A percentile compares a stretch with the other conserved stretches of the same genome.
Evolutionary conservation across 2,329 filamentous ascomycete genomes (phyloP).

Genomic region (Hymenoscyphus infarciens): DNA sequence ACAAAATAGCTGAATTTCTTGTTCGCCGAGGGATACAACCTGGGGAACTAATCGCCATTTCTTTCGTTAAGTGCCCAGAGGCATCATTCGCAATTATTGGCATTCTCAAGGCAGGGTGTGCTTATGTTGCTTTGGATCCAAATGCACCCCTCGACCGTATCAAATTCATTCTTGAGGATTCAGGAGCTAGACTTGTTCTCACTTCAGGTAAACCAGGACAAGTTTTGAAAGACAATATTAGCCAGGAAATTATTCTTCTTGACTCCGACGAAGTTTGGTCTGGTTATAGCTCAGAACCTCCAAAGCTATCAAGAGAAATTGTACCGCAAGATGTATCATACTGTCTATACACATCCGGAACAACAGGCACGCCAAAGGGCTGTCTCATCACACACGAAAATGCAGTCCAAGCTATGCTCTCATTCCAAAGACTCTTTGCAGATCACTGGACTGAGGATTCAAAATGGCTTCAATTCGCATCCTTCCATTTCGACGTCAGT

Average conservation of each 20-base stretch:
- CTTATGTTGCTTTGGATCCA: conserved; percentile 40
- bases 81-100: conserved; percentile 38
- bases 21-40: conserved; percentile 44
- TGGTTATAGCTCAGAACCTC: conserved; percentile 24
- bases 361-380: conserved; percentile 39
- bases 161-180: conserved; percentile 51
- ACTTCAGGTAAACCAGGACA: conserved; percentile 46
- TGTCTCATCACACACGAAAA: conserved; percentile 89
- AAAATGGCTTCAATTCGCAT: conserved; percentile 88
- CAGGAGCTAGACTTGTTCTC: conserved; percentile 60
- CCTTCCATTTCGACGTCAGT: conserved; percentile 91
- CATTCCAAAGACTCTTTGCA: conserved; percentile 75
- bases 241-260: conserved; percentile 25
- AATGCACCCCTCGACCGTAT: conserved; percentile 36
- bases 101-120: conserved; percentile 37
- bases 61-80: conserved; percentile 39
- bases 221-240: conserved; percentile 35
- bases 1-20: conserved; percentile 67
- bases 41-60: conserved; percentile 46
- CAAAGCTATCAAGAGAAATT: conserved; percentile 24
- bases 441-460: conserved; percentile 71
- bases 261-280: conserved; percentile 26
- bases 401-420: conserved; percentile 81
- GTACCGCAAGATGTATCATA: conserved; percentile 32
- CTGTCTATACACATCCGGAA: conserved; percentile 39